Evolutionary conservation across 495 filamentous ascomycete genomes (phyloP).

Genomic region (Xylaria acuta): DNA sequence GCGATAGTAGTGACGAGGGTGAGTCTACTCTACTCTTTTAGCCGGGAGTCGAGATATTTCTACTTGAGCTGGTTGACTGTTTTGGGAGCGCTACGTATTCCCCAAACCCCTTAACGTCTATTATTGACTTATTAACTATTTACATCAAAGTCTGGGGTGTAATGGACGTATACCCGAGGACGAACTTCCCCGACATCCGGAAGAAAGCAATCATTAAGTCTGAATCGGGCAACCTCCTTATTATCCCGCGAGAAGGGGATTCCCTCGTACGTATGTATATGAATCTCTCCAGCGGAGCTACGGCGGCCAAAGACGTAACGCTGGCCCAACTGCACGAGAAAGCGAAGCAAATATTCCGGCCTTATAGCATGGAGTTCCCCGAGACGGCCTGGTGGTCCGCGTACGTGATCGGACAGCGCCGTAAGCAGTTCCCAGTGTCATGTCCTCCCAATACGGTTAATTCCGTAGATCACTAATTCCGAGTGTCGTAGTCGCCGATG

Average conservation of each 20-base stretch:
- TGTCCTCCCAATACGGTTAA: background rate
- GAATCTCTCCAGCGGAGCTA: conserved; percentile 49
- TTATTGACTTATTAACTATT: background rate
- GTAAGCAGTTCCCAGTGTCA: background rate
- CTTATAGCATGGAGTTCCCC: conserved; percentile 53
- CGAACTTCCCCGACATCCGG: conserved; percentile 77
- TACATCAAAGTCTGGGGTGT: conserved; percentile 64
- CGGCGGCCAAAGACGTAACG: conserved; percentile 48
- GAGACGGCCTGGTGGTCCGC: conserved; percentile 67
- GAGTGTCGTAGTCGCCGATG: conserved; percentile 46
- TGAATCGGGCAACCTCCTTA: conserved; percentile 58
- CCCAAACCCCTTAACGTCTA: background rate
- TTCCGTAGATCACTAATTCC: background rate
- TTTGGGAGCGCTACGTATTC: background rate
- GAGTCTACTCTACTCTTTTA: background rate
- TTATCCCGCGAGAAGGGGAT: conserved; percentile 72
- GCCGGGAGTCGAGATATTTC: background rate
- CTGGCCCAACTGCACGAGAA: conserved; percentile 64
- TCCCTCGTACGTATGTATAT: conserved; percentile 68
- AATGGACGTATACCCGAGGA: conserved; percentile 78
- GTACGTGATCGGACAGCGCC: conserved; percentile 69
- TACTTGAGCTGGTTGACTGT: background rate
- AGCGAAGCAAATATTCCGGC: conserved; percentile 63
- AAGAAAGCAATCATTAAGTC: conserved; percentile 65
- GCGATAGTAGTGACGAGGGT: conserved; percentile 72